Evolutionary conservation across 805 yeast species (phyloP).

Genomic region (Candida broadrunensis): DNA sequence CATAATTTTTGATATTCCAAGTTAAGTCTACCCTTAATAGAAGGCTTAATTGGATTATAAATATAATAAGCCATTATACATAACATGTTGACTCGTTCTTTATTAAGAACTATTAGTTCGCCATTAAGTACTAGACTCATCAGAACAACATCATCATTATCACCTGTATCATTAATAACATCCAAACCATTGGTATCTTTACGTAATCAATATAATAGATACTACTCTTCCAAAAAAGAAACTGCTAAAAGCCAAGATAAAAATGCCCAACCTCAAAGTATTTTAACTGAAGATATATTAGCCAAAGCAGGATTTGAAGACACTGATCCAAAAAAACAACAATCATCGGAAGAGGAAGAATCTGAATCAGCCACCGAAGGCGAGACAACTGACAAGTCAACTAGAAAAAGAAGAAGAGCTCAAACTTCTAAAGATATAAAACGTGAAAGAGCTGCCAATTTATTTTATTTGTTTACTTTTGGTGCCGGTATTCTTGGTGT

Average conservation of each 20-base stretch:
- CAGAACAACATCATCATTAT: background rate
- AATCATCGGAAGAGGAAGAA: slow-evolving; percentile 12
- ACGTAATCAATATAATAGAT: background rate
- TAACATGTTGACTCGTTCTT: background rate
- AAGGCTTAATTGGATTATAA: no score
- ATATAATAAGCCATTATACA: background rate
- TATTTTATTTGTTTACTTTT: slow-evolving; percentile 61
- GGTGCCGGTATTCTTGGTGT: slow-evolving; percentile 53
- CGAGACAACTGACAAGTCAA: slow-evolving; percentile 10
- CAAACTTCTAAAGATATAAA: slow-evolving; percentile 71
- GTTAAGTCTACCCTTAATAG: no score
- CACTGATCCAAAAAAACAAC: slow-evolving; percentile 13
- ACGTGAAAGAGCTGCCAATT: slow-evolving; percentile 77
- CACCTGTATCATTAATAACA: background rate
- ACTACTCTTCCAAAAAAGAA: slow-evolving; percentile 5
- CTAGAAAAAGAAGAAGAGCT: slow-evolving; percentile 45
- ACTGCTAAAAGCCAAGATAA: slow-evolving; percentile 21
- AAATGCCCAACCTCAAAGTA: slow-evolving; percentile 13
- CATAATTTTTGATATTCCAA: no score
- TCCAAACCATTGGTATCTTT: background rate
- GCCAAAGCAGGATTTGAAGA: slow-evolving; percentile 81
- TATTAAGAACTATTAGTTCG: background rate
- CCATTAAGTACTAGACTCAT: background rate
- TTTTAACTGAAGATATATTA: slow-evolving; percentile 77
- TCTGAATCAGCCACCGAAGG: slow-evolving; percentile 8